Evolutionary conservation across 31 red algal genomes (phyloP), one percentile per base, ranked within the genome.

Genomic region (Asparagopsis taxiformis): DNA sequence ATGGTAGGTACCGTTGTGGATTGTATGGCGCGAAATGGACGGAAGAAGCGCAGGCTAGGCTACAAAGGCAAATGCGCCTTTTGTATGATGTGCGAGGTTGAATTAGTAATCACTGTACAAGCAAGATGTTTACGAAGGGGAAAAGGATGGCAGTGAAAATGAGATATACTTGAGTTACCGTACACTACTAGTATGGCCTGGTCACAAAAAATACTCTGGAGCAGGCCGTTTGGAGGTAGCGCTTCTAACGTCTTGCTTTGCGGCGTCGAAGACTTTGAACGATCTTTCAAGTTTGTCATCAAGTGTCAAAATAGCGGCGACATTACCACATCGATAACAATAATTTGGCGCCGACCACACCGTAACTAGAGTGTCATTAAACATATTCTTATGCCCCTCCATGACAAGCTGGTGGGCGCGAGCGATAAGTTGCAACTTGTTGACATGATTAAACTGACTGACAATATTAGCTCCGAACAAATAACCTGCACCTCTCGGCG

Each of bases 271-370:
- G n/a, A 97, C 85, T 20, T 82, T 72, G 36, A 87, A 88, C 10
- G 52, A 55, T 36, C 83, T 16, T 8, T 72, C 32, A 23, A 97
- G 63, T 19, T 91, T 82, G 11, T 80, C 87, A 59, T 91, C 93
- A 30, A 97, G 33, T 51, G 66, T 77, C 62, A 97, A 49, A 74
- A 97, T 89, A 13, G 93, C 88, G 2, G 88, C 93, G 33, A 97
- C 93, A 76, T 97, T 97, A 3, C 93, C 93, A 37, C 93, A 97
- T 15, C 93, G 93, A 56, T 97, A 97, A 55, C 93, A 97, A 61
- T 97, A 97, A 52, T 97, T 97, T 24, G 93, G 93, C 4, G 93
- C 93, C 19, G 75, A 83, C 88, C 87, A 97, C 36, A 97, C 88
- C 0, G 93, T 97, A n/a, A 97, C 88, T 17, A 97, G 21, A 17